Conservation (phyloP, 768 basidiomycete species). For the Suillus ampliporus region DNA sequence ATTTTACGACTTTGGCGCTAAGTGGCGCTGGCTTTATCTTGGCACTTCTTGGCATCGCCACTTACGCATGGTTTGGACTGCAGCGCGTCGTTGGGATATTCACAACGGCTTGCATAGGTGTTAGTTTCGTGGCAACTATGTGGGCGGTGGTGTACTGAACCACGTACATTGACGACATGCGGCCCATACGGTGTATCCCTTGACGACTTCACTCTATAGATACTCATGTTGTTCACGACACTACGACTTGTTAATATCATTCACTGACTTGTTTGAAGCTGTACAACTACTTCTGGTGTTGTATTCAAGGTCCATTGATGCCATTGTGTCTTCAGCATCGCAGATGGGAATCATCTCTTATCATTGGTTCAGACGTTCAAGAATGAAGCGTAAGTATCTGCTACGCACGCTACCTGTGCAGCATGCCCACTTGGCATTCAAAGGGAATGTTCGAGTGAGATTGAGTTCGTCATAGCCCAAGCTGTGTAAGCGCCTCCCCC, state of each 20-base stretch:
- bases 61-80: conserved; percentile 32
- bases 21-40: conserved; percentile 30
- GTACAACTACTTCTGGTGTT: neutral
- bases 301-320: neutral
- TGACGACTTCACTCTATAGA: neutral
- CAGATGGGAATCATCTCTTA: neutral
- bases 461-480: too few relatives aligned
- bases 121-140: conserved; percentile 22
- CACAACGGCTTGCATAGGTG: conserved; percentile 31
- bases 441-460: neutral
- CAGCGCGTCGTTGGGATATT: conserved; percentile 32
- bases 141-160: conserved; percentile 29
- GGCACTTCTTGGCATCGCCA: conserved; percentile 31
- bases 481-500: too few relatives aligned
- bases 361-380: neutral
- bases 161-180: neutral
- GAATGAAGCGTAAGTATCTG: neutral
- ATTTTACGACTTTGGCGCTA: conserved; percentile 30
- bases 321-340: neutral
- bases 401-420: neutral
- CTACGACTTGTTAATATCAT: neutral
- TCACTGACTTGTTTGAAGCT: neutral
- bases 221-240: neutral
- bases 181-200: neutral
- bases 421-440: neutral